Conservation (phyloP, 2,329 filamentous ascomycete genomes). For the Colletotrichum nymphaeae region DNA sequence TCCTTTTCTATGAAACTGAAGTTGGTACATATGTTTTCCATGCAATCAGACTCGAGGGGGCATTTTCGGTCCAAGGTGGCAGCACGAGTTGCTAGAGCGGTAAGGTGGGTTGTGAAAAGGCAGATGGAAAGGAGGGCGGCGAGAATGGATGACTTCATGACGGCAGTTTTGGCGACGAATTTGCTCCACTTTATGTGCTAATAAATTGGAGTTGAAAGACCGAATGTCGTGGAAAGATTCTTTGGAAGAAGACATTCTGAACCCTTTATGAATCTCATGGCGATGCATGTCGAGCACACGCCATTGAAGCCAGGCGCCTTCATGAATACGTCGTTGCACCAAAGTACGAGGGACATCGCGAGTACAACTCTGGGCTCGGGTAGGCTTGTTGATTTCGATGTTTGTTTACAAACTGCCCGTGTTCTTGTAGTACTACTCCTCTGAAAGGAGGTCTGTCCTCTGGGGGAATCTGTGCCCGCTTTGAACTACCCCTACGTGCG, state of each 20-base stretch:
- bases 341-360: neutral
- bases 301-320: neutral
- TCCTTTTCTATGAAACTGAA: neutral
- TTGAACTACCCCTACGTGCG: neutral
- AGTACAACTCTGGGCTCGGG: neutral
- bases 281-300: neutral
- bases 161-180: too few relatives aligned
- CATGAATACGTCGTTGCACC: neutral
- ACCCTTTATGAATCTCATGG: neutral
- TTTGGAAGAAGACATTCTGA: neutral
- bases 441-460: neutral
- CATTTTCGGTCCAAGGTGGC: neutral
- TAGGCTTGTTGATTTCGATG: neutral
- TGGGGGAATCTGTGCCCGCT: neutral
- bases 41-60: constrained; percentile 7
- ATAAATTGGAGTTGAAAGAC: neutral
- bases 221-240: neutral
- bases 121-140: neutral
- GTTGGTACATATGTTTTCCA: neutral
- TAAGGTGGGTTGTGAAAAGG: neutral
- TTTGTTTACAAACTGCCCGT: neutral
- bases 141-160: neutral
- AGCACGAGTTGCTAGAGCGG: too few relatives aligned
- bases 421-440: neutral
- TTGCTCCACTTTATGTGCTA: neutral